phyloP scores from a whole-genome alignment of 495 filamentous ascomycete species.

The Lineolata rhizophorae region DNA sequence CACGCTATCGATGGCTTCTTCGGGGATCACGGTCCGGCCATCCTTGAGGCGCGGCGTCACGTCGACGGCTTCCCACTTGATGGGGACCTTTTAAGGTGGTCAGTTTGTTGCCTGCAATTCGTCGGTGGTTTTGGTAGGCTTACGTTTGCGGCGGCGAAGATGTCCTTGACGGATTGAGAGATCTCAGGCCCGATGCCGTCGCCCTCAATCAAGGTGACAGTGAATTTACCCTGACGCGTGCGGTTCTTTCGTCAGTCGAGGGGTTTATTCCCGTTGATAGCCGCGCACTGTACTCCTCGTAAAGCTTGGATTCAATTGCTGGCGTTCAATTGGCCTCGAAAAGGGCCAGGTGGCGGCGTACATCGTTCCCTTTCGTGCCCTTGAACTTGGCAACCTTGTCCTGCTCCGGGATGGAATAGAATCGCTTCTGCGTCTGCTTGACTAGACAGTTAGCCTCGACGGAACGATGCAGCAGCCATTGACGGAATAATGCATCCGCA shows the following conservation, averaged over 20 bases:
- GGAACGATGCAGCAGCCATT: no score
- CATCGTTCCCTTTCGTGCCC: conserved; percentile 69
- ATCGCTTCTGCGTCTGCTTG: conserved; percentile 13
- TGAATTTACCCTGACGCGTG: conserved; percentile 75
- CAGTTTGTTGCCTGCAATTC: conserved; percentile 8
- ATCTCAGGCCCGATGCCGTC: conserved; percentile 98
- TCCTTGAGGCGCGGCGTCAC: conserved; percentile 83
- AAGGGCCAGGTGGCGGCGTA: conserved; percentile 29
- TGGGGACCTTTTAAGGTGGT: conserved; percentile 40
- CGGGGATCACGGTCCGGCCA: conserved; percentile 77
- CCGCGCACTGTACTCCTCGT: no score
- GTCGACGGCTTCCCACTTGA: conserved; percentile 93
- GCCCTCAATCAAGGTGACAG: conserved; percentile 91
- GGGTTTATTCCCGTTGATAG: neutral
- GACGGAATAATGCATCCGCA: no score
- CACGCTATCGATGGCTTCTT: conserved; percentile 77
- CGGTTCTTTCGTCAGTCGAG: conserved; percentile 2
- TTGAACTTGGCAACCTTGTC: conserved; percentile 82
- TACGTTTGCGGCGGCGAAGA: conserved; percentile 88
- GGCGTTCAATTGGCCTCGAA: no score
- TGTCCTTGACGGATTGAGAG: conserved; percentile 89
- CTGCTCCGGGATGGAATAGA: conserved; percentile 30
- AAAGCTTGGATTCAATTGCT: no score
- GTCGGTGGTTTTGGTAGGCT: conserved; percentile 4
- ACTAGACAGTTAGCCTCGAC: conserved; percentile 14